Evolutionary conservation across 2,329 filamentous ascomycete species (phyloP).

Genomic region (Lachnellula arida): DNA sequence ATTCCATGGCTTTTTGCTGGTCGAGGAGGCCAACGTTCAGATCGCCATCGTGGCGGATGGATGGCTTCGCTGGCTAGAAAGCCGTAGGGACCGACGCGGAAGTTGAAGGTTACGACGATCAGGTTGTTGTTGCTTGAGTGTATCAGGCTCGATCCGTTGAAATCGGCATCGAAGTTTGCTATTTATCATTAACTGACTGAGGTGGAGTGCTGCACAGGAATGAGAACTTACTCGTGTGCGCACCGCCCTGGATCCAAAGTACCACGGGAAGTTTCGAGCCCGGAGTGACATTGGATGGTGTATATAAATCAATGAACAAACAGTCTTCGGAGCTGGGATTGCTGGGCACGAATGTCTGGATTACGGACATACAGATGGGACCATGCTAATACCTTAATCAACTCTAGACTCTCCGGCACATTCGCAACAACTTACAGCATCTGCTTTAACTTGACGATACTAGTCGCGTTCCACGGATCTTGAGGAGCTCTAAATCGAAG

Average conservation of each 20-base stretch:
- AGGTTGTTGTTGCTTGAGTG: constrained; percentile 53
- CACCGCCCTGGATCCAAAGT: constrained; percentile 53
- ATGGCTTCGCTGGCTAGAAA: constrained; percentile 59
- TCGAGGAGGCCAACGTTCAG: constrained; percentile 56
- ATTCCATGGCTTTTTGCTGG: constrained; percentile 6
- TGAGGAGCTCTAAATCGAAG: constrained; percentile 62
- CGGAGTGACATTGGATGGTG: constrained; percentile 47
- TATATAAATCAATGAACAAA: constrained; percentile 59
- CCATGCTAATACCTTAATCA: constrained; percentile 12
- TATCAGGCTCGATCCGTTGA: constrained; percentile 58
- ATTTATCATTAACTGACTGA: constrained; percentile 40
- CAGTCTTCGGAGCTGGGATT: constrained; percentile 53
- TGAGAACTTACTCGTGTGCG: too few species aligned
- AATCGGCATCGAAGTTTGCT: constrained; percentile 43
- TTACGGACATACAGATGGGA: constrained; percentile 10
- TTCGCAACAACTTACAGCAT: constrained; percentile 2
- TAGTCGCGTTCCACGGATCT: constrained; percentile 43
- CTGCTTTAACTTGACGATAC: constrained; percentile 9
- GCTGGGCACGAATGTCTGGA: too few species aligned
- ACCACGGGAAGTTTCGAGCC: constrained; percentile 50
- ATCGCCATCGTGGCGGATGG: constrained; percentile 40
- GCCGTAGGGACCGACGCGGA: constrained; percentile 68
- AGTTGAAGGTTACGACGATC: constrained; percentile 67
- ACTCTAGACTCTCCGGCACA: not conserved
- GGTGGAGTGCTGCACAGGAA: too few species aligned